These are phyloP conservation scores for Ceratobasidium sp. DNA, from an alignment of 1,284 basidiomycete species.

Conservation along the genomic window DNA sequence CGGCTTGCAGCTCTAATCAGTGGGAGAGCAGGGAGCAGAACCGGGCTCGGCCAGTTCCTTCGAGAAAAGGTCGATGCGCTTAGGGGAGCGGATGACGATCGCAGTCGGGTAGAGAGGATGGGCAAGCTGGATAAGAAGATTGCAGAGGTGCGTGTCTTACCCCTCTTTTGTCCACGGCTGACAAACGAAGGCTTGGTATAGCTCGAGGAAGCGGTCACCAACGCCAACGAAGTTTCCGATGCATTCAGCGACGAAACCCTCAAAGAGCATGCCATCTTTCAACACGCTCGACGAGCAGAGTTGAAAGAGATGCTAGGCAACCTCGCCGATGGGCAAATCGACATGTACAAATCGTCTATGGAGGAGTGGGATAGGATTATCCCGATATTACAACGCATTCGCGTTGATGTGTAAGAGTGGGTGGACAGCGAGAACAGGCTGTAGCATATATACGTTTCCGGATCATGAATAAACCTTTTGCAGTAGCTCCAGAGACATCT, in stretches of 20 bases:
- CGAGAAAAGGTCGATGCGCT: conserved; percentile 93
- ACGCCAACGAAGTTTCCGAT: conserved; percentile 94
- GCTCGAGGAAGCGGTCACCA: conserved; percentile 96
- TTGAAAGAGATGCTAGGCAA: conserved; percentile 94
- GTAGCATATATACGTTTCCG: conserved; percentile 12
- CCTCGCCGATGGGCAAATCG: conserved; percentile 93
- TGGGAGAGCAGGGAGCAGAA: conserved; percentile 80
- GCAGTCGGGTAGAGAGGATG: conserved; percentile 93
- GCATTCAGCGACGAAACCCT: conserved; percentile 96
- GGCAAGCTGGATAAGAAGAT: conserved; percentile 92
- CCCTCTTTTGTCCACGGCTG: not conserved
- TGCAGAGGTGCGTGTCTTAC: conserved; percentile 77
- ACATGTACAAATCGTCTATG: conserved; percentile 87
- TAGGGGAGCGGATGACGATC: conserved; percentile 92
- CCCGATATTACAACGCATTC: conserved; percentile 86
- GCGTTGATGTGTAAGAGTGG: conserved; percentile 76
- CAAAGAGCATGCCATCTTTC: conserved; percentile 90
- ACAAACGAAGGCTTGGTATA: conserved; percentile 55
- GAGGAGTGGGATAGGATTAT: conserved; percentile 94
- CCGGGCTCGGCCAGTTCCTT: conserved; percentile 89
- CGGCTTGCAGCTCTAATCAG: conserved; percentile 84
- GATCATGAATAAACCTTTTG: not conserved
- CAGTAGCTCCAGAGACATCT: not conserved
- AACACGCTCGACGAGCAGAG: conserved; percentile 90
- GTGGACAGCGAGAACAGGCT: not conserved